Percentiles rank a stretch among this genome's conserved stretches.
These are phyloP conservation scores for Leishmania major DNA, from an alignment of 208 protist genomes.

Conservation along the genomic window DNA sequence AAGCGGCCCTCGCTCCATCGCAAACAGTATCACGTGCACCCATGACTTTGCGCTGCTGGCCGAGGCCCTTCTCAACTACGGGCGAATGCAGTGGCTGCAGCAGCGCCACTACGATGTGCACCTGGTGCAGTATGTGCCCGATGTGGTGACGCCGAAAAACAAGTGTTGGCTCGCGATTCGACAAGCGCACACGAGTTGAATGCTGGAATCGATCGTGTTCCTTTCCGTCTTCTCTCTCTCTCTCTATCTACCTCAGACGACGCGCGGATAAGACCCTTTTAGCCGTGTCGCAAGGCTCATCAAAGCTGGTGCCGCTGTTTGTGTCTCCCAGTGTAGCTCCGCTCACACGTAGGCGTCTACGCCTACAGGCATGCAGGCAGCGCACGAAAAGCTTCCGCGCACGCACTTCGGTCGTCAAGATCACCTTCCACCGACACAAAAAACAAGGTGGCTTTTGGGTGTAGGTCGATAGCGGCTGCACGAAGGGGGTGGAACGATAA, in stretches of 20 bases:
- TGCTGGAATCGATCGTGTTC: not conserved
- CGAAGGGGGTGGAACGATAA: not conserved
- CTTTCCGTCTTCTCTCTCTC: not conserved
- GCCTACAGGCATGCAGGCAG: not conserved
- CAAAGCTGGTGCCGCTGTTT: not conserved
- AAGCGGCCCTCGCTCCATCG: constrained; percentile 35
- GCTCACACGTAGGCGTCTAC: not conserved
- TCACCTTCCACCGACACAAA: not conserved
- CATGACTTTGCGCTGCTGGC: constrained; percentile 52
- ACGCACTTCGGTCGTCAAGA: not conserved
- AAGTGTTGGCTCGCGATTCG: constrained; percentile 57
- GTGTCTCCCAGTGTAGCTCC: not conserved
- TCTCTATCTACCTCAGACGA: not conserved
- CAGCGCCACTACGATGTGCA: constrained; percentile 46
- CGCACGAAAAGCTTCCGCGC: not conserved
- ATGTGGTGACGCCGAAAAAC: constrained; percentile 83
- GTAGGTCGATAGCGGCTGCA: not conserved
- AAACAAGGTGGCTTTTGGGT: not conserved
- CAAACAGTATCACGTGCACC: constrained; percentile 49
- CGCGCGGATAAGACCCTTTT: not conserved
- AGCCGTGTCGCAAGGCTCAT: not conserved
- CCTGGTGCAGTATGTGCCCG: constrained; percentile 67
- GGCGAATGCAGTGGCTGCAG: constrained; percentile 65
- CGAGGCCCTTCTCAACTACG: constrained; percentile 68
- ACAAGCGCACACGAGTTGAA: not conserved